Evolutionary conservation across 495 filamentous ascomycete species (phyloP).

Genomic region (Trichoderma erinaceum): DNA sequence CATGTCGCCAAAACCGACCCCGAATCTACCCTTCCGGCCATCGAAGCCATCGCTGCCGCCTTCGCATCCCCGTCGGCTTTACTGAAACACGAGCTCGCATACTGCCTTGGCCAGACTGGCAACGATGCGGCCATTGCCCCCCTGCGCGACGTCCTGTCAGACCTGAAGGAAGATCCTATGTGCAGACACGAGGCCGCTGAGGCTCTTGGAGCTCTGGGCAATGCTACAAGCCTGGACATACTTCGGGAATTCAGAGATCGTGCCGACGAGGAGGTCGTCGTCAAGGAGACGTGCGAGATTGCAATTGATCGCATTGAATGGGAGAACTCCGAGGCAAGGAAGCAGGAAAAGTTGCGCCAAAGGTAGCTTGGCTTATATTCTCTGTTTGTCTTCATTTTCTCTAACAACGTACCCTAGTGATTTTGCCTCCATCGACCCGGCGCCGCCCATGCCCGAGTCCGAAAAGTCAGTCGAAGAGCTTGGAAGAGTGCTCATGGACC

Average conservation of each 20-base stretch:
- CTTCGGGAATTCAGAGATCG: conserved; percentile 67
- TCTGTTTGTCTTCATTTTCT: conserved; percentile 17
- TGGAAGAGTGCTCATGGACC: conserved; percentile 70
- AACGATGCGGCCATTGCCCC: conserved; percentile 66
- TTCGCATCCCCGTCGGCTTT: conserved; percentile 79
- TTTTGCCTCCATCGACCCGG: conserved; percentile 93
- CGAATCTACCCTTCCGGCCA: conserved; percentile 90
- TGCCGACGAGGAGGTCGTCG: conserved; percentile 61
- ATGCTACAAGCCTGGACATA: conserved; percentile 61
- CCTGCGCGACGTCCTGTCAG: conserved; percentile 69
- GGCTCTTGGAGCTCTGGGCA: conserved; percentile 83
- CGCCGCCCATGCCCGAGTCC: conserved; percentile 71
- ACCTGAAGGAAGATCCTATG: conserved; percentile 81
- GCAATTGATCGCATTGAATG: conserved; percentile 91
- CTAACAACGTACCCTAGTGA: conserved; percentile 50
- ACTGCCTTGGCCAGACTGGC: conserved; percentile 88
- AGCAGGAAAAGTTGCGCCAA: conserved; percentile 66
- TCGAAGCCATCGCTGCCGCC: conserved; percentile 86
- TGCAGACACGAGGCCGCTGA: conserved; percentile 95
- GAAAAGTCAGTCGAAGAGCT: conserved; percentile 64
- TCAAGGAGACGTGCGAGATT: conserved; percentile 96
- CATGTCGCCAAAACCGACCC: conserved; percentile 70
- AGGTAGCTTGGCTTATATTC: conserved; percentile 49
- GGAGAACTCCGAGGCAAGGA: conserved; percentile 69
- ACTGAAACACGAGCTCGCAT: conserved; percentile 92